Evolutionary conservation across 768 basidiomycete species (phyloP).

Genomic region (Boletus reticuloceps): DNA sequence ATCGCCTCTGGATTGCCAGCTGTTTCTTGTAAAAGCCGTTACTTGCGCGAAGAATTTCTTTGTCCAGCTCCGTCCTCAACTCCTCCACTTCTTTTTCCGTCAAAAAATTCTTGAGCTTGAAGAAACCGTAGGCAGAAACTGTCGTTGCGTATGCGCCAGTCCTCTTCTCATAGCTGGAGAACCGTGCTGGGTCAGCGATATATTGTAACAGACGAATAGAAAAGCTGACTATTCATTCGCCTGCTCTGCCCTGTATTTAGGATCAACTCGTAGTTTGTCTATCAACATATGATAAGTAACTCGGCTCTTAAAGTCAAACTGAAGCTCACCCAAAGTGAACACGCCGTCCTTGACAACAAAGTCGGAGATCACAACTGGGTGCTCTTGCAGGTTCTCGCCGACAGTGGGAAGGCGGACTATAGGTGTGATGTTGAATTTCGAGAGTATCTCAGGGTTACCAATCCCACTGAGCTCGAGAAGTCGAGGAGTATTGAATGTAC

Average conservation of each 20-base stretch:
- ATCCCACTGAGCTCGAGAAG: constrained; percentile 20
- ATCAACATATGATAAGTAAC: background rate
- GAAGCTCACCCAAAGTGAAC: constrained; percentile 12
- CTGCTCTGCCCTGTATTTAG: constrained; percentile 7
- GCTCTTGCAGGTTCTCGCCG: constrained; percentile 21
- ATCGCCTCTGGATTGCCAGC: constrained; percentile 10
- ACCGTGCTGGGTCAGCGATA: background rate
- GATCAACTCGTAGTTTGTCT: constrained; percentile 14
- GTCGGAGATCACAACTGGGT: constrained; percentile 8
- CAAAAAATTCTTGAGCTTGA: constrained; percentile 17
- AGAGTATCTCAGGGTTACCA: constrained; percentile 13
- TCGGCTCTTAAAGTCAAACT: background rate
- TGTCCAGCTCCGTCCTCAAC: constrained; percentile 10
- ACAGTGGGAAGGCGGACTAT: constrained; percentile 16
- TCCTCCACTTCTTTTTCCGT: constrained; percentile 7
- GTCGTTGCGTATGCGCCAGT: constrained; percentile 18
- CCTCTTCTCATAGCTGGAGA: constrained; percentile 5
- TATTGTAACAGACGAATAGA: background rate
- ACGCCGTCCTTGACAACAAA: constrained; percentile 12
- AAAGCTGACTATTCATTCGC: constrained; percentile 15
- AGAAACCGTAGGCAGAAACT: constrained; percentile 14
- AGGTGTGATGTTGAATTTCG: constrained; percentile 3
- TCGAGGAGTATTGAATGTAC: constrained; percentile 16
- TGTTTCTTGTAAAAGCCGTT: constrained; percentile 12
- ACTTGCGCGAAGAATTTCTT: constrained; percentile 1